Percentiles rank a stretch among this genome's conserved stretches.
These are phyloP conservation scores for Penicillium canariense DNA, from an alignment of 495 filamentous ascomycete species.

Conservation along the genomic window DNA sequence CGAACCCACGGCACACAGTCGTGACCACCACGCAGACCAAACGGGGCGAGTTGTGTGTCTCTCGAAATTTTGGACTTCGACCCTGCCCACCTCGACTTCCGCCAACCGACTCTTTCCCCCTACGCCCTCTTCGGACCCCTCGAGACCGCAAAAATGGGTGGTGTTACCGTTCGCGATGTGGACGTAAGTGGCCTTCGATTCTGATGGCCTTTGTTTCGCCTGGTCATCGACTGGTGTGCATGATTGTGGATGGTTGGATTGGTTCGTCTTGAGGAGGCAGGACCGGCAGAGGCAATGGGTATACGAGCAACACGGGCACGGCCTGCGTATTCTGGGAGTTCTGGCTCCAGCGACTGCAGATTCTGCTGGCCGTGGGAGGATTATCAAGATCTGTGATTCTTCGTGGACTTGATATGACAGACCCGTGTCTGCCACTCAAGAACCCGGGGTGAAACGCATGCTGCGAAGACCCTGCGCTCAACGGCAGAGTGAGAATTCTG, in stretches of 20 bases:
- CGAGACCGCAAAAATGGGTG: constrained; percentile 72
- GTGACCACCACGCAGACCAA: constrained; percentile 27
- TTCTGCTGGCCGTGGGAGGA: not conserved
- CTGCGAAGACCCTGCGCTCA: not conserved
- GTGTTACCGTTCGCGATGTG: constrained; percentile 85
- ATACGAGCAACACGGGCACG: not conserved
- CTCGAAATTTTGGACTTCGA: constrained; percentile 45
- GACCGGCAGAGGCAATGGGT: constrained; percentile 1
- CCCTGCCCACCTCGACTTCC: constrained; percentile 40
- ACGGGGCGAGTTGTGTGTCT: constrained; percentile 35
- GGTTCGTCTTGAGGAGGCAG: constrained; percentile 20
- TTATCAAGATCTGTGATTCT: not conserved
- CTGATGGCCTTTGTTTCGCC: constrained; percentile 11
- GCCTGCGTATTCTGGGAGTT: not conserved
- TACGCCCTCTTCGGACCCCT: constrained; percentile 37
- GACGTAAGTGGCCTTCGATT: constrained; percentile 63
- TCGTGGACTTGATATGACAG: not conserved
- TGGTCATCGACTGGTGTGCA: constrained; percentile 25
- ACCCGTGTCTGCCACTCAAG: not conserved
- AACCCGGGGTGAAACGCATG: not conserved
- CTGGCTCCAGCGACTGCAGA: not conserved
- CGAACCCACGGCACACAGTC: constrained; percentile 41
- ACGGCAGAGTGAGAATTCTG: not conserved
- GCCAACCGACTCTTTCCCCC: constrained; percentile 40
- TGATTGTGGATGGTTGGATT: constrained; percentile 13